phyloP scores from a whole-genome alignment of 225 moss, liverwort and hornwort species.

The Takakia lepidozioides region DNA sequence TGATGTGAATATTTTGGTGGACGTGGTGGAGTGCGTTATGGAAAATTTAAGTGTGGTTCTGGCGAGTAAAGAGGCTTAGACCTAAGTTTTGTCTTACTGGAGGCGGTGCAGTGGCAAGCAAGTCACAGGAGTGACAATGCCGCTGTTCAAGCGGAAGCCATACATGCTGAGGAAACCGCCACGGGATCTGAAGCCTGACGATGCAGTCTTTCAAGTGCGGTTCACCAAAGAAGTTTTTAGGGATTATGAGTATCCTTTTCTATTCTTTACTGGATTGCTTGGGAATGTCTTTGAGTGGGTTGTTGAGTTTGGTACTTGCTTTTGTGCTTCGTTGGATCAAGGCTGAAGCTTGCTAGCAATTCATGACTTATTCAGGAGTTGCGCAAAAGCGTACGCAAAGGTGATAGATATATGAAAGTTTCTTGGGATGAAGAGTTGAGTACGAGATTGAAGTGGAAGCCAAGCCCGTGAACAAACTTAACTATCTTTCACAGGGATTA shows the following conservation, averaged over 20 bases:
- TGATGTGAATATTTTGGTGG: too few relatives aligned
- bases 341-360: slow-evolving; percentile 5
- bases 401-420: too few relatives aligned
- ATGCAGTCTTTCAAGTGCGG: slow-evolving; percentile 93
- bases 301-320: not conserved
- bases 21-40: too few relatives aligned
- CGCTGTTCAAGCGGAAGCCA: slow-evolving; percentile 90
- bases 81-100: too few relatives aligned
- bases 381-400: too few relatives aligned
- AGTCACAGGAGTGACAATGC: slow-evolving; percentile 46
- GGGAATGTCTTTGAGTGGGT: not conserved
- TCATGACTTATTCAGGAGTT: too few relatives aligned
- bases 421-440: too few relatives aligned
- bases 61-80: too few relatives aligned
- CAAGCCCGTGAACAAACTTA: too few relatives aligned
- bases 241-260: slow-evolving; percentile 89
- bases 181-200: slow-evolving; percentile 68
- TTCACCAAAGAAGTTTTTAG: slow-evolving; percentile 92
- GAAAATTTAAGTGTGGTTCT: too few relatives aligned
- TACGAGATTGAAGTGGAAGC: too few relatives aligned
- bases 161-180: slow-evolving; percentile 70
- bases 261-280: slow-evolving; percentile 3
- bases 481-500: slow-evolving; percentile 70
- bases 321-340: slow-evolving; percentile 8
- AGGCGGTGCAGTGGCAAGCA: slow-evolving; percentile 1